Conservation (phyloP, 1,139 yeast species). For the Sugiyamaella paludigena region DNA sequence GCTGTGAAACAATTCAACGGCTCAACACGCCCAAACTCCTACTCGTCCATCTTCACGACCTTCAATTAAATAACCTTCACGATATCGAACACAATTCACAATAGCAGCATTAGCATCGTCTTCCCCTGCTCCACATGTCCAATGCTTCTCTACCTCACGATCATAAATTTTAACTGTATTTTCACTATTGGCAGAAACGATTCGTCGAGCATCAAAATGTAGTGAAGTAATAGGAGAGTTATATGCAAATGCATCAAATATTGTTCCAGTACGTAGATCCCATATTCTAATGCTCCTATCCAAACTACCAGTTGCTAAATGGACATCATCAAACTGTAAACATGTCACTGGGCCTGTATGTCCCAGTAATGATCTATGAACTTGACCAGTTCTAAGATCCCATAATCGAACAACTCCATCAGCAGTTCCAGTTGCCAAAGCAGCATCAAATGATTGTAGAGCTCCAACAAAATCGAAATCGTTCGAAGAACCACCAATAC, state of each 20-base stretch:
- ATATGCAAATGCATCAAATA: slow-evolving; percentile 58
- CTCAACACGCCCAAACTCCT: slow-evolving; percentile 56
- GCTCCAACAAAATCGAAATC: slow-evolving; percentile 50
- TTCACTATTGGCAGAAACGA: slow-evolving; percentile 53
- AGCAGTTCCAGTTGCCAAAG: slow-evolving; percentile 71
- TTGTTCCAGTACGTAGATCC: slow-evolving; percentile 68
- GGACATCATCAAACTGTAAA: slow-evolving; percentile 63
- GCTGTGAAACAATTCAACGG: too few species aligned
- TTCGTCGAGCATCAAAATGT: slow-evolving; percentile 54
- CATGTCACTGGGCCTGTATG: slow-evolving; percentile 71
- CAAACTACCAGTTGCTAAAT: slow-evolving; percentile 60
- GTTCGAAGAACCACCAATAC: slow-evolving; percentile 4
- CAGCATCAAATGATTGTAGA: slow-evolving; percentile 65
- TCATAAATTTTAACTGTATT: slow-evolving; percentile 54
- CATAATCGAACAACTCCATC: slow-evolving; percentile 73
- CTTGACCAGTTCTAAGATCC: slow-evolving; percentile 72
- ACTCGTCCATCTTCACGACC: slow-evolving; percentile 59
- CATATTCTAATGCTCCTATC: slow-evolving; percentile 67
- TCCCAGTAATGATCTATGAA: slow-evolving; percentile 62
- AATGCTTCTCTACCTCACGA: slow-evolving; percentile 50
- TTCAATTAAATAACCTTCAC: slow-evolving; percentile 61
- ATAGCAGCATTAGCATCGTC: slow-evolving; percentile 33
- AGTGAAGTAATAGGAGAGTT: slow-evolving; percentile 50
- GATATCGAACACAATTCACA: slow-evolving; percentile 48
- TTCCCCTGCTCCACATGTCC: slow-evolving; percentile 49